phyloP scores from a whole-genome alignment of 495 filamentous ascomycete genomes.

The Hyaloscypha hepaticicola region DNA sequence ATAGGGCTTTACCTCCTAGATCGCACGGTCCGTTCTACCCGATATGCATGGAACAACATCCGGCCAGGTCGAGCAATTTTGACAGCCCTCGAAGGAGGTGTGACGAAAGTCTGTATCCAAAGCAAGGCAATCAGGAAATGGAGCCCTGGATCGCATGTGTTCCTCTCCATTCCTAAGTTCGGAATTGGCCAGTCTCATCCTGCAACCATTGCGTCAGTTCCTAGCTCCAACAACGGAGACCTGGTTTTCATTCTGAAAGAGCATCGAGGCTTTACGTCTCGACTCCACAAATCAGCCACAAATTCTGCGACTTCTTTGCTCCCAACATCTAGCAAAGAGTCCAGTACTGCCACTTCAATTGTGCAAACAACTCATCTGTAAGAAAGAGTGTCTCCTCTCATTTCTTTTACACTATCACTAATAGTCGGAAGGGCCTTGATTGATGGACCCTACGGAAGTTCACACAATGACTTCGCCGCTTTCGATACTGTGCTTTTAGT shows the following conservation, averaged over 20 bases:
- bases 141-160: constrained; percentile 77
- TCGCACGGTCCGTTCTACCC: constrained; percentile 51
- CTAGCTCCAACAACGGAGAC: constrained; percentile 48
- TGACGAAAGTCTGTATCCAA: constrained; percentile 56
- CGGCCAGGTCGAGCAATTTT: constrained; percentile 35
- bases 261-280: constrained; percentile 68
- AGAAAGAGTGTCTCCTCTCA: neutral
- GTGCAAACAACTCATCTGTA: constrained; percentile 13
- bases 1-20: constrained; percentile 72
- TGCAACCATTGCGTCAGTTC: constrained; percentile 67
- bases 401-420: neutral
- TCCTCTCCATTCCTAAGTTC: constrained; percentile 70
- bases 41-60: constrained; percentile 65
- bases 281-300: constrained; percentile 41
- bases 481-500: constrained; percentile 29
- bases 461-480: constrained; percentile 23
- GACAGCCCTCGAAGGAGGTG: constrained; percentile 41
- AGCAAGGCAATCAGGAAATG: constrained; percentile 61
- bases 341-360: constrained; percentile 44
- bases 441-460: constrained; percentile 28
- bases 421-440: constrained; percentile 15
- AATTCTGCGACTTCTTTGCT: constrained; percentile 20
- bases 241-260: constrained; percentile 72
- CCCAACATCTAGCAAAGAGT: constrained; percentile 7
- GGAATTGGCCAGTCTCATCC: constrained; percentile 74